Percentiles rank a stretch among this genome's conserved stretches.
Evolutionary conservation across 2,329 filamentous ascomycete genomes (phyloP).

Genomic region (Phaeosphaeriaceae sp.): DNA sequence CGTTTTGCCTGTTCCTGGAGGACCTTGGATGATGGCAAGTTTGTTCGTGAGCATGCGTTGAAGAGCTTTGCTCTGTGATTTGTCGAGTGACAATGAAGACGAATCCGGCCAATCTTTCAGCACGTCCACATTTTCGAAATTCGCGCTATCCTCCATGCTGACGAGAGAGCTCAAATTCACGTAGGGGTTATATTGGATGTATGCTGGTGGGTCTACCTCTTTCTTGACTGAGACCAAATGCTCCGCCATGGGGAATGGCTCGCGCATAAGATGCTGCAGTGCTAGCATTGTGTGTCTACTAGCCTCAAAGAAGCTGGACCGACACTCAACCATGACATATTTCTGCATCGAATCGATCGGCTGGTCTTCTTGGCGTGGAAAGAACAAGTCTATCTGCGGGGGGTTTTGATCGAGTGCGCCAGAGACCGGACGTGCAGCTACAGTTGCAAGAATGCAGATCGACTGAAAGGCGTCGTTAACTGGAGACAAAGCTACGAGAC

Average conservation of each 20-base stretch:
- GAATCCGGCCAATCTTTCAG: constrained; percentile 62
- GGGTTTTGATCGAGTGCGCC: constrained; percentile 68
- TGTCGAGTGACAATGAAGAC: constrained; percentile 64
- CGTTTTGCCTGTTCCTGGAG: constrained; percentile 82
- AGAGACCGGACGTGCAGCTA: constrained; percentile 72
- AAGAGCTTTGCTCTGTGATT: constrained; percentile 74
- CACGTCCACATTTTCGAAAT: constrained; percentile 60
- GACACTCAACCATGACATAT: constrained; percentile 80
- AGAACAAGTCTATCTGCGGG: constrained; percentile 78
- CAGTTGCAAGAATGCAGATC: constrained; percentile 72
- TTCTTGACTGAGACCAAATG: constrained; percentile 63
- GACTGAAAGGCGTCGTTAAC: constrained; percentile 67
- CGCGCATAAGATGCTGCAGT: constrained; percentile 69
- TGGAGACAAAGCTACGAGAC: constrained; percentile 63
- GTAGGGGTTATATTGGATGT: constrained; percentile 58
- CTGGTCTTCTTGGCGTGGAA: constrained; percentile 66
- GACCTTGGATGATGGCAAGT: constrained; percentile 81
- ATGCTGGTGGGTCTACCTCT: constrained; percentile 58
- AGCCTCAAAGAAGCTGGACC: constrained; percentile 78
- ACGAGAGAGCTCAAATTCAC: constrained; percentile 60
- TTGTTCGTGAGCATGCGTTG: constrained; percentile 73
- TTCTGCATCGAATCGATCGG: constrained; percentile 73
- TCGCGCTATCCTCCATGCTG: constrained; percentile 42
- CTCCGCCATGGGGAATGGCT: constrained; percentile 68
- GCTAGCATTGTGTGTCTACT: constrained; percentile 74